Percentiles rank a stretch among this genome's conserved stretches.
Evolutionary conservation across 352 stramenopile genomes (phyloP).

Genomic region (Pythium biforme): DNA sequence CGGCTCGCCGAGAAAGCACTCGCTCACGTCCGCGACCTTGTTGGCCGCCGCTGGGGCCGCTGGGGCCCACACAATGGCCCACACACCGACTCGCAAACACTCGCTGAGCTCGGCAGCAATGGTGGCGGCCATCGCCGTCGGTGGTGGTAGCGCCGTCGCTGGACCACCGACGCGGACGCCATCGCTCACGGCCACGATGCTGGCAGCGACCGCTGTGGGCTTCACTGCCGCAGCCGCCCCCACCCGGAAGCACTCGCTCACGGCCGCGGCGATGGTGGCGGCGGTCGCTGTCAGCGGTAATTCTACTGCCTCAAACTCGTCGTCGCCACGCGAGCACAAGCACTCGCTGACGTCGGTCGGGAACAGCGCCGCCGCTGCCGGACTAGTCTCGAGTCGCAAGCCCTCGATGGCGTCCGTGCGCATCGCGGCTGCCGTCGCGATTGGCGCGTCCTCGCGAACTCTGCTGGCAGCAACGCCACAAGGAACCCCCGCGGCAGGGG

Average conservation of each 20-base stretch:
- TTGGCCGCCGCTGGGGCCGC: neutral
- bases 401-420: slow-evolving; percentile 7
- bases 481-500: too few species aligned
- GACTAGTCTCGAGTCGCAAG: neutral
- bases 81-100: neutral
- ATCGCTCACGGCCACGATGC: too few species aligned
- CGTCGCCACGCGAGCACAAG: neutral
- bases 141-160: neutral
- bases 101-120: slow-evolving; percentile 11
- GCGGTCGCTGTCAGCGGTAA: neutral
- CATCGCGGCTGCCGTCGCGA: slow-evolving; percentile 2
- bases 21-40: slow-evolving; percentile 4
- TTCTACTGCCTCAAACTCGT: neutral
- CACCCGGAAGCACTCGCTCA: neutral
- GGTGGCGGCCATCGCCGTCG: neutral
- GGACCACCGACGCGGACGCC: neutral
- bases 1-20: slow-evolving; percentile 1
- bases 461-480: too few species aligned
- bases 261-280: neutral
- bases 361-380: too few species aligned
- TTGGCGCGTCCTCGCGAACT: slow-evolving; percentile 1
- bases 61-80: neutral
- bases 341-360: neutral
- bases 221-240: neutral
- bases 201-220: too few species aligned